phyloP scores from a whole-genome alignment of 2,329 filamentous ascomycete genomes.

The Cladophialophora chaetospira region DNA sequence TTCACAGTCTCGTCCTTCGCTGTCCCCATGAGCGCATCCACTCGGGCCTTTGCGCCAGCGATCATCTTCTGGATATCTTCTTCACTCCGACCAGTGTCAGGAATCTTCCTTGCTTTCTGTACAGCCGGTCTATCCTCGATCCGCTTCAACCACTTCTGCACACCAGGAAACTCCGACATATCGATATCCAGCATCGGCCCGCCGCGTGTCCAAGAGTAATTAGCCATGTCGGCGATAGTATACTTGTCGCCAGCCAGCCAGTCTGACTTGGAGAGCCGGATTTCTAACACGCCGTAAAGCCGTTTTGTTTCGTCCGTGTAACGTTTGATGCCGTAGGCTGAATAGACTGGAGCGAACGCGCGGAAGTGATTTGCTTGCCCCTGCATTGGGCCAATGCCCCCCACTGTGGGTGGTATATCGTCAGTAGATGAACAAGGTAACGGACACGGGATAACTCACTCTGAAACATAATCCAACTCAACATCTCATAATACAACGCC shows the following conservation, averaged over 20 bases:
- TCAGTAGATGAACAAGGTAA: too few species aligned
- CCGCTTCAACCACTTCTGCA: slow-evolving; percentile 38
- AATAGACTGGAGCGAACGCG: slow-evolving; percentile 46
- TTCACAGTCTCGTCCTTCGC: slow-evolving; percentile 18
- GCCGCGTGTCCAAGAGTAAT: slow-evolving; percentile 46
- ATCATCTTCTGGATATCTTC: slow-evolving; percentile 15
- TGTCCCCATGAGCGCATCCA: slow-evolving; percentile 24
- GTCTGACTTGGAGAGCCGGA: slow-evolving; percentile 43
- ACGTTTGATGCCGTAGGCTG: slow-evolving; percentile 49
- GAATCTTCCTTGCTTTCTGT: slow-evolving; percentile 24
- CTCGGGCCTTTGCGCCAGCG: slow-evolving; percentile 16
- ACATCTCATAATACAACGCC: slow-evolving; percentile 47
- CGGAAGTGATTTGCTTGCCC: slow-evolving; percentile 53
- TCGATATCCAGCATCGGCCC: slow-evolving; percentile 36
- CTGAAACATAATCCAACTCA: slow-evolving; percentile 52
- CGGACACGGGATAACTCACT: too few species aligned
- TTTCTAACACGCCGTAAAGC: slow-evolving; percentile 50
- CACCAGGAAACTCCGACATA: slow-evolving; percentile 37
- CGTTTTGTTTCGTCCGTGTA: slow-evolving; percentile 53
- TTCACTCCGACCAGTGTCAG: slow-evolving; percentile 3
- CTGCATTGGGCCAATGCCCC: slow-evolving; percentile 45
- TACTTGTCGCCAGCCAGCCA: slow-evolving; percentile 52
- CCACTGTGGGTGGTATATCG: too few species aligned
- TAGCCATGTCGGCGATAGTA: slow-evolving; percentile 52
- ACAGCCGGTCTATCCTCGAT: slow-evolving; percentile 38